Conservation (phyloP, 371 early-diverging fungal genomes). For the Mucor circinelloides region DNA sequence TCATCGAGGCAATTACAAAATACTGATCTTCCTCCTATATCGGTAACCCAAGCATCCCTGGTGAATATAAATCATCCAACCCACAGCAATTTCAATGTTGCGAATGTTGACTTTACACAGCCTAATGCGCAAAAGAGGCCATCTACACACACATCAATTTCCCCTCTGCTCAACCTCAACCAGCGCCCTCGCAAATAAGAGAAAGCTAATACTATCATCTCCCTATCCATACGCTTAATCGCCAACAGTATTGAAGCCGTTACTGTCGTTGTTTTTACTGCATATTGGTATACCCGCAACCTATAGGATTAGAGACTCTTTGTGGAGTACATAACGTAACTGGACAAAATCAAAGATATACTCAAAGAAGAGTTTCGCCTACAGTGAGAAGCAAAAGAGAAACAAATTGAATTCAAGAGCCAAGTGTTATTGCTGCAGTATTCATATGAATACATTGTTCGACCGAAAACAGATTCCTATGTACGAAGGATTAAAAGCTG, state of each 20-base stretch:
- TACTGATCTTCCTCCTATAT: too few relatives aligned
- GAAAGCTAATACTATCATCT: constrained; percentile 2
- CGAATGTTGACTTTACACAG: too few relatives aligned
- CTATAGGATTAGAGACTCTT: constrained; percentile 62
- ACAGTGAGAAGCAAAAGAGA: constrained; percentile 57
- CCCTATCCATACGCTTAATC: constrained; percentile 13
- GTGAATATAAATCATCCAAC: too few relatives aligned
- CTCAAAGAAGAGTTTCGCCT: constrained; percentile 83
- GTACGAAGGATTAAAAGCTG: constrained; percentile 42
- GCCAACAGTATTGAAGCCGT: constrained; percentile 14
- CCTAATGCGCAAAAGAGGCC: too few relatives aligned
- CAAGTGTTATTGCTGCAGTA: constrained; percentile 43
- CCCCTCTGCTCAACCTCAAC: too few relatives aligned
- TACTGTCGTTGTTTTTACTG: constrained; percentile 30
- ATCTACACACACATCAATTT: too few relatives aligned
- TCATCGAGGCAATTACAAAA: too few relatives aligned
- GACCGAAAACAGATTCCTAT: constrained; percentile 41
- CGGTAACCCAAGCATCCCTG: too few relatives aligned
- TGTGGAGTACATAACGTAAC: constrained; percentile 80
- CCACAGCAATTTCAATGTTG: too few relatives aligned
- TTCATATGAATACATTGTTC: constrained; percentile 59
- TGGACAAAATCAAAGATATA: constrained; percentile 85
- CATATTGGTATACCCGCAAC: constrained; percentile 74
- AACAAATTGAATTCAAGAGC: constrained; percentile 47
- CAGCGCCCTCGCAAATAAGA: background rate